Base-by-base conservation (phyloP, 805 yeast species). In the Starmerella potacharoeniae region DNA sequence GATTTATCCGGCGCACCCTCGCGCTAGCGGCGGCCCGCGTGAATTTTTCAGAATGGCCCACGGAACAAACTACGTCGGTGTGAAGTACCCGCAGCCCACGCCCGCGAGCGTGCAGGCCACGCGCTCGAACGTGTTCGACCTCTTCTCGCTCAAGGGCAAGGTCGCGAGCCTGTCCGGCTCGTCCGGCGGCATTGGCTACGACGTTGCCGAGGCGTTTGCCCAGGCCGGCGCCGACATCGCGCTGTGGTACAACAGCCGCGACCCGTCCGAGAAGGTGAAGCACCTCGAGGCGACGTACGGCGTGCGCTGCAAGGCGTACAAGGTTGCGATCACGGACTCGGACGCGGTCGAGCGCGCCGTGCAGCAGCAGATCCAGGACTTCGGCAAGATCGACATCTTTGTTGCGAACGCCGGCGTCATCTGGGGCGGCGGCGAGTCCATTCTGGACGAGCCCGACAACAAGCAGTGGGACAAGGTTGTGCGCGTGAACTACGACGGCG, bases 381-480 rank as follows among this genome's bases (percentile, higher is more conserved):
- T 88, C 67, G 93, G 93, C 55, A 80, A 80, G 59, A 81, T 88
- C 61, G 95, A 88, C 68, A 73, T 86, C 36, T 83, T 86, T 65
- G 93, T 88, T 43, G 95, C 95, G 62, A 88, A 88, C 68, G 96
- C 96, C 14, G 96, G 96, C 46, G 81, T 86, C 46, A 82, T 88
- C n/a, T 87, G 95, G 95, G 75, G 79, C 22, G 75, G 78, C 22
- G 89, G 88, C 22, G 76, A 77, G 28, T 65, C 80, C 54, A 67
- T 79, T 56, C 77, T 77, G 44, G 73, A 72, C 57, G 68, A 69
- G 52, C 78, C 78, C 53, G 75, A 75, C 61, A 75, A 75, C 60
- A 71, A 71, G 53, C 81, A 79, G 64, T 89, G 95, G 91, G 75
- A 77, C 66, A 81, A 79, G 62, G 79, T 88, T 55, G 76, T 86